Conservation (phyloP, 2,329 filamentous ascomycete genomes). For the Stemphylium vesicarium region DNA sequence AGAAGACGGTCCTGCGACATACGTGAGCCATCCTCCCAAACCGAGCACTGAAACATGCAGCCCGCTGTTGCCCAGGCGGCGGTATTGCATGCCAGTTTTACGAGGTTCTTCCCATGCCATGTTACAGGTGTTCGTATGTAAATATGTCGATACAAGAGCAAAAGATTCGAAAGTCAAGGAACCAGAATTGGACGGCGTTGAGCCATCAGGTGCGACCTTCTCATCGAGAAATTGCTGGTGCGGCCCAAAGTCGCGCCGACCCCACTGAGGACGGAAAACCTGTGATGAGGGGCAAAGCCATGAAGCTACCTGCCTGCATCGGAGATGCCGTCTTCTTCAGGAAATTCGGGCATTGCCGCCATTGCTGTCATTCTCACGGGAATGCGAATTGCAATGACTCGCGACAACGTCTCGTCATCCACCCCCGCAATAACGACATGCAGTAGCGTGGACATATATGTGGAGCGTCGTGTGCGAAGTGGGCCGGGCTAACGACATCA, state of each 20-base stretch:
- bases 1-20: constrained; percentile 47
- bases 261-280: background rate
- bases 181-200: background rate
- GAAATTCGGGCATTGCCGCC: background rate
- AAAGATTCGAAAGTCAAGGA: background rate
- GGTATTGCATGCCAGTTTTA: constrained; percentile 61
- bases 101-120: constrained; percentile 43
- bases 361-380: constrained; percentile 1
- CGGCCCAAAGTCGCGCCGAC: constrained; percentile 1
- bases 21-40: constrained; percentile 69
- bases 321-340: constrained; percentile 3
- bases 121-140: background rate
- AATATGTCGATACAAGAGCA: background rate
- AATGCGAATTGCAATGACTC: background rate
- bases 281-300: background rate
- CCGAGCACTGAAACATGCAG: constrained; percentile 76
- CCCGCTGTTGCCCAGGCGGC: constrained; percentile 73
- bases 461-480: background rate
- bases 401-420: constrained; percentile 12
- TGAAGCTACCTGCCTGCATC: background rate
- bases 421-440: constrained; percentile 19
- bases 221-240: background rate
- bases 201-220: background rate
- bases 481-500: constrained; percentile 7
- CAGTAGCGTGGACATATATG: background rate